phyloP scores from a whole-genome alignment of 495 filamentous ascomycete species.

The Choiromyces venosus region DNA sequence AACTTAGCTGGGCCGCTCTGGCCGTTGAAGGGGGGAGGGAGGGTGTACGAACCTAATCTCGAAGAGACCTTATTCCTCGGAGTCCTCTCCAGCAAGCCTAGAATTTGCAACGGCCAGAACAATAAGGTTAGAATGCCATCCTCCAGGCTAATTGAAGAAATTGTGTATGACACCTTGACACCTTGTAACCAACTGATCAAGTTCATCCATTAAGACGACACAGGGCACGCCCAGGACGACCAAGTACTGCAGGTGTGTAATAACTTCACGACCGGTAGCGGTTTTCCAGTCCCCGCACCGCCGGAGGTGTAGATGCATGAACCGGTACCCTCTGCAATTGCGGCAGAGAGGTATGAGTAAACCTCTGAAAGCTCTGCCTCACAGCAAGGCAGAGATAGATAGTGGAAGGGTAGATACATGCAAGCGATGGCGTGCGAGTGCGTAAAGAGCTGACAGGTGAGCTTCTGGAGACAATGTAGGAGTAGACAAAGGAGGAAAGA shows the following conservation, averaged over 20 bases:
- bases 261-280: slow-evolving; percentile 91
- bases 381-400: no score
- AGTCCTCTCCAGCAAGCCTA: slow-evolving; percentile 91
- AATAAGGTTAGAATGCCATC: no score
- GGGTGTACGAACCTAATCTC: slow-evolving; percentile 55
- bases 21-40: neutral
- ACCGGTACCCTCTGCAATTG: slow-evolving; percentile 86
- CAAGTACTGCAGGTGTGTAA: no score
- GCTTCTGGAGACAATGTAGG: slow-evolving; percentile 71
- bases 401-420: no score
- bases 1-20: neutral
- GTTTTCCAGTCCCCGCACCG: slow-evolving; percentile 96
- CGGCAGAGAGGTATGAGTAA: slow-evolving; percentile 86
- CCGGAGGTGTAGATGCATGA: slow-evolving; percentile 99
- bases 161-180: slow-evolving; percentile 99
- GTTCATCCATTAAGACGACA: no score
- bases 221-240: no score
- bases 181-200: no score
- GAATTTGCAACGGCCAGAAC: slow-evolving; percentile 97
- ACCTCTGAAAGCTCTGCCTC: no score
- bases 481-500: slow-evolving; percentile 90
- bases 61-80: slow-evolving; percentile 96
- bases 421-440: slow-evolving; percentile 82
- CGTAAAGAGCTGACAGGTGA: slow-evolving; percentile 79
- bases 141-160: slow-evolving; percentile 97